phyloP scores from a whole-genome alignment of 192 early-diverging fungal genomes.

The Entophlyctis luteolus region DNA sequence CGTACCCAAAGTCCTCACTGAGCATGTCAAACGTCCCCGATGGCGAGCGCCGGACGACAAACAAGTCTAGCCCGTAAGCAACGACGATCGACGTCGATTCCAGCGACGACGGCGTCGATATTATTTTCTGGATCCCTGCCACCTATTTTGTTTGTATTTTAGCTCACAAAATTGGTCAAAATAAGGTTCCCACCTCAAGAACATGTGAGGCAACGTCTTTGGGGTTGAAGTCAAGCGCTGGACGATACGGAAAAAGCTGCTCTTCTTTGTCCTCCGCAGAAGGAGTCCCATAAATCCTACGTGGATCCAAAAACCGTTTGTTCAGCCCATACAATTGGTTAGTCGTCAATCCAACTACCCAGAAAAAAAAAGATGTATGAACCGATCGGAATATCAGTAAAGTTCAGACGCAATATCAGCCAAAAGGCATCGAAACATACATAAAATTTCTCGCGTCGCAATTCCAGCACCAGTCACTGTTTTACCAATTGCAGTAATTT shows the following conservation, averaged over 20 bases:
- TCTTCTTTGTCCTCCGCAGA: slow-evolving; percentile 87
- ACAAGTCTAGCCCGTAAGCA: slow-evolving; percentile 87
- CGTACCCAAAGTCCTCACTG: slow-evolving; percentile 87
- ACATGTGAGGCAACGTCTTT: slow-evolving; percentile 74
- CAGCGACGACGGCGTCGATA: slow-evolving; percentile 70
- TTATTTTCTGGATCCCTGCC: slow-evolving; percentile 62
- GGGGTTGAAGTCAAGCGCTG: slow-evolving; percentile 69
- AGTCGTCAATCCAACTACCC: slow-evolving; percentile 50
- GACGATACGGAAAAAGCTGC: slow-evolving; percentile 69
- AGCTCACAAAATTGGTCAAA: slow-evolving; percentile 3
- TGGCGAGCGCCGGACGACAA: slow-evolving; percentile 77
- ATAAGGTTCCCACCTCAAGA: slow-evolving; percentile 43
- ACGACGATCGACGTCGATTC: slow-evolving; percentile 92
- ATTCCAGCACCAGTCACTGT: slow-evolving; percentile 84
- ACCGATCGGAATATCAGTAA: slow-evolving; percentile 1
- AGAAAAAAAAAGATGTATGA: not conserved
- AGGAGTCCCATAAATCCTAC: slow-evolving; percentile 63
- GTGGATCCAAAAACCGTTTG: slow-evolving; percentile 77
- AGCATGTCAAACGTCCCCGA: slow-evolving; percentile 90
- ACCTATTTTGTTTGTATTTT: slow-evolving; percentile 38
- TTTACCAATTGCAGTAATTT: slow-evolving; percentile 73
- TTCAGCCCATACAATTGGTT: slow-evolving; percentile 64
- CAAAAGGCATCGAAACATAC: slow-evolving; percentile 48
- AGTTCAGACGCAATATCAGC: slow-evolving; percentile 10
- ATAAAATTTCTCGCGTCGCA: slow-evolving; percentile 77